These are phyloP conservation scores for Waltiozyma solani DNA, from an alignment of 1,139 yeast genomes.

Conservation along the genomic window DNA sequence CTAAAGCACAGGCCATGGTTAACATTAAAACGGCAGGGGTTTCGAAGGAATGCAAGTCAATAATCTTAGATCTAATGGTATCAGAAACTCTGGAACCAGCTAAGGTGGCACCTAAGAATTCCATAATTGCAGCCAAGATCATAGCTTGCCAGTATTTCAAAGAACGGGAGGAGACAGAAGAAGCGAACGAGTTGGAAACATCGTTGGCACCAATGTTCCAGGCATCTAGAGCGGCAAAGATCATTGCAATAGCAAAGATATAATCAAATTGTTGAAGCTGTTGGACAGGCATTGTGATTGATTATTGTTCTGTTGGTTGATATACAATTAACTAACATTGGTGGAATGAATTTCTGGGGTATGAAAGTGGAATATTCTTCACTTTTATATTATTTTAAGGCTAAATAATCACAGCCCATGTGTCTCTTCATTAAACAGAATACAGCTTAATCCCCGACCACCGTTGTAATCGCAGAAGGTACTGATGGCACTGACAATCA, in stretches of 20 bases:
- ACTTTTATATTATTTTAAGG: no score
- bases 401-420: no score
- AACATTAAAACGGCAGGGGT: conserved; percentile 67
- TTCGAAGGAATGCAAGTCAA: conserved; percentile 39
- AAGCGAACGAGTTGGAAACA: conserved; percentile 74
- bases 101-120: conserved; percentile 64
- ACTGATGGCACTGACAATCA: no score
- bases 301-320: background rate
- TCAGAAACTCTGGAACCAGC: conserved; percentile 65
- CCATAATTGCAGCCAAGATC: conserved; percentile 58
- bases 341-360: background rate
- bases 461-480: no score
- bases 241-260: conserved; percentile 54
- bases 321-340: background rate
- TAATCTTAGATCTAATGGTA: conserved; percentile 54
- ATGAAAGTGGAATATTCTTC: no score
- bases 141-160: conserved; percentile 69
- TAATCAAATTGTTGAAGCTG: conserved; percentile 52
- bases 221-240: conserved; percentile 74
- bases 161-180: conserved; percentile 62
- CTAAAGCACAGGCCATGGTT: conserved; percentile 65
- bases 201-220: conserved; percentile 80
- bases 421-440: no score
- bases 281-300: conserved; percentile 18
- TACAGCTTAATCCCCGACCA: no score